Evolutionary conservation across 2,329 filamentous ascomycete species (phyloP).

Genomic region (Trematosphaeria pertusa): DNA sequence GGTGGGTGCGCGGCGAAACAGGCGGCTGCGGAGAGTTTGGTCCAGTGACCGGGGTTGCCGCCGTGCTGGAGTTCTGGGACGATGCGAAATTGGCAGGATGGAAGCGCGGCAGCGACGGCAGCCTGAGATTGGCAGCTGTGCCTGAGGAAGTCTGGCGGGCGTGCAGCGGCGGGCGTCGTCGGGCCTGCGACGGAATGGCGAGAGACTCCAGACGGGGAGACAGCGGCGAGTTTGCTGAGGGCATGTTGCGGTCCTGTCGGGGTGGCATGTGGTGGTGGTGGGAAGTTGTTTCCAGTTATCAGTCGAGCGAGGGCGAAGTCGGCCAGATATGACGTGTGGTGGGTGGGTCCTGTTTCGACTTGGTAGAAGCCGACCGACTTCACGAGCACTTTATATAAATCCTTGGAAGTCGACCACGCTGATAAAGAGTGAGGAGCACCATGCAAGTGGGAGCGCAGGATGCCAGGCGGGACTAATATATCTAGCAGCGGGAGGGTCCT

Average conservation of each 20-base stretch:
- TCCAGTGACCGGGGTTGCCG: constrained; percentile 46
- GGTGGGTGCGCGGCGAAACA: constrained; percentile 51
- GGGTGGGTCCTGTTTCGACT: constrained; percentile 25
- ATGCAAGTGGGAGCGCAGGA: constrained; percentile 25
- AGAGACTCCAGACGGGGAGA: constrained; percentile 46
- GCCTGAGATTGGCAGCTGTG: constrained; percentile 48
- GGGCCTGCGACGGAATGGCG: constrained; percentile 43
- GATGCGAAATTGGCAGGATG: constrained; percentile 60
- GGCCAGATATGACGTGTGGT: constrained; percentile 36
- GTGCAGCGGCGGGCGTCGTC: constrained; percentile 41
- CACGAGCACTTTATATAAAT: constrained; percentile 1
- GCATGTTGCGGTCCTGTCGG: constrained; percentile 40
- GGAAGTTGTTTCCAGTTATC: constrained; percentile 24
- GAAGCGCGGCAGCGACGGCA: constrained; percentile 60
- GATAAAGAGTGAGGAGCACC: constrained; percentile 15
- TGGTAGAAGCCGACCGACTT: not conserved
- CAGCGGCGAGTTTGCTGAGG: constrained; percentile 40
- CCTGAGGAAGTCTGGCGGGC: constrained; percentile 44
- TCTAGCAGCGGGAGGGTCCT: constrained; percentile 38
- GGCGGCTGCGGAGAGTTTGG: constrained; percentile 52
- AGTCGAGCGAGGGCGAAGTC: constrained; percentile 30
- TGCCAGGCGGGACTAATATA: constrained; percentile 37
- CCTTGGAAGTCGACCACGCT: constrained; percentile 3
- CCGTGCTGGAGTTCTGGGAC: constrained; percentile 46
- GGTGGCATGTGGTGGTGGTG: constrained; percentile 33